Evolutionary conservation across 106 monocot species (phyloP).

Genomic region (Platanthera guangdongensis): DNA sequence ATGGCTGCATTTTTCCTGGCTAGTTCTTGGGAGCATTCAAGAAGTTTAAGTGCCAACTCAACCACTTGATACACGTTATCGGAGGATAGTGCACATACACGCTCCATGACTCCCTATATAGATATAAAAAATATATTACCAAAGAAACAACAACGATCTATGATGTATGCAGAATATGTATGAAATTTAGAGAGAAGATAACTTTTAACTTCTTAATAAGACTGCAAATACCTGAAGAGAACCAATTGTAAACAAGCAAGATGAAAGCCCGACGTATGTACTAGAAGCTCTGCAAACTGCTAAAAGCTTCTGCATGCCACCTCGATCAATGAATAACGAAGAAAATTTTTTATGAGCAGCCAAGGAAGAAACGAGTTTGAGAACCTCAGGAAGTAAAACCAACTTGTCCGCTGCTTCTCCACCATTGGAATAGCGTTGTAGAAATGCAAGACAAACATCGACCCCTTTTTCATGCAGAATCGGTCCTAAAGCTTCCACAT

Average conservation of each 20-base stretch:
- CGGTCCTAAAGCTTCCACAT: constrained; percentile 93
- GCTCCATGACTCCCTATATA: constrained; percentile 86
- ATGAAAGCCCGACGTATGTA: constrained; percentile 77
- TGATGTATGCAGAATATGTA: constrained; percentile 7
- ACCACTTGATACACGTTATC: constrained; percentile 58
- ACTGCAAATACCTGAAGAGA: constrained; percentile 71
- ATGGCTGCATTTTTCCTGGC: constrained; percentile 93
- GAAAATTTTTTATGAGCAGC: constrained; percentile 95
- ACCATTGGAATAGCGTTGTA: constrained; percentile 53
- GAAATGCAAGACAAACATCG: constrained; percentile 76
- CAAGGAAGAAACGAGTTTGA: constrained; percentile 73
- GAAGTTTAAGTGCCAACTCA: constrained; percentile 82
- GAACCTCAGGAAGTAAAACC: constrained; percentile 66
- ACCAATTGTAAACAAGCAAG: constrained; percentile 92
- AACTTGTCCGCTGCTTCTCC: constrained; percentile 30
- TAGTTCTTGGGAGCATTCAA: constrained; percentile 77
- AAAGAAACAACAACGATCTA: neutral
- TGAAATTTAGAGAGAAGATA: neutral
- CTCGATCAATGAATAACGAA: constrained; percentile 83
- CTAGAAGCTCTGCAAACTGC: constrained; percentile 51
- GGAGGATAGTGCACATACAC: constrained; percentile 80
- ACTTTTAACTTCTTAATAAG: neutral
- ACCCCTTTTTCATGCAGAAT: constrained; percentile 95
- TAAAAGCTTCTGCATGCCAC: constrained; percentile 85
- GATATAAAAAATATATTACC: constrained; percentile 6